phyloP scores from a whole-genome alignment of 768 basidiomycete species.

The Suillus alpinus region DNA sequence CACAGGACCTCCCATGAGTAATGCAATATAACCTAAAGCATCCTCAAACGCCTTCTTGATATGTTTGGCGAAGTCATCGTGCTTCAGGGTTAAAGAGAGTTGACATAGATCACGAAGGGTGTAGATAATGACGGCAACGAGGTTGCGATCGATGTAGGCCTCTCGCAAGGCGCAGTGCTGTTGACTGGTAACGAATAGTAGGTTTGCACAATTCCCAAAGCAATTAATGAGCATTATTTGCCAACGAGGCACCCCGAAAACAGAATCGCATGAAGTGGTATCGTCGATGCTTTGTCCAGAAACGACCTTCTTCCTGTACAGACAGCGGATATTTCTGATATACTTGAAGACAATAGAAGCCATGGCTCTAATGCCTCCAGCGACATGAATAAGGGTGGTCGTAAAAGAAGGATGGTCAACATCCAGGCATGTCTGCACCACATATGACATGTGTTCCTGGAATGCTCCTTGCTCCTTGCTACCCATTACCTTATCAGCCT shows the following conservation, averaged over 20 bases:
- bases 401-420: not conserved
- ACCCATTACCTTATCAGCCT: constrained; percentile 5
- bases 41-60: constrained; percentile 3
- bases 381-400: constrained; percentile 2
- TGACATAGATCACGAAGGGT: constrained; percentile 4
- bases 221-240: constrained; percentile 3
- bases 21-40: constrained; percentile 1
- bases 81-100: not conserved
- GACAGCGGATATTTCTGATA: constrained; percentile 1
- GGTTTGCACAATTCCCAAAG: constrained; percentile 3
- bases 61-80: constrained; percentile 1
- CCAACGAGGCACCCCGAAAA: not conserved
- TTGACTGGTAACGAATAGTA: constrained; percentile 1
- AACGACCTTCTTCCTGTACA: not conserved
- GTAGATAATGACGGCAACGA: not conserved
- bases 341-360: not conserved
- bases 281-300: constrained; percentile 1
- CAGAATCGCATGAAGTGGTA: not conserved
- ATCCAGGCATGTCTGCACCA: constrained; percentile 4
- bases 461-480: constrained; percentile 1
- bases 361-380: not conserved
- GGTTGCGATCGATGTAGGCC: constrained; percentile 1
- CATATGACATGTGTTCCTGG: constrained; percentile 5
- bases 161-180: constrained; percentile 1
- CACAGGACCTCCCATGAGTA: constrained; percentile 3